Conservation (phyloP, 2,329 filamentous ascomycete genomes). For the Colletotrichum liriopes region DNA sequence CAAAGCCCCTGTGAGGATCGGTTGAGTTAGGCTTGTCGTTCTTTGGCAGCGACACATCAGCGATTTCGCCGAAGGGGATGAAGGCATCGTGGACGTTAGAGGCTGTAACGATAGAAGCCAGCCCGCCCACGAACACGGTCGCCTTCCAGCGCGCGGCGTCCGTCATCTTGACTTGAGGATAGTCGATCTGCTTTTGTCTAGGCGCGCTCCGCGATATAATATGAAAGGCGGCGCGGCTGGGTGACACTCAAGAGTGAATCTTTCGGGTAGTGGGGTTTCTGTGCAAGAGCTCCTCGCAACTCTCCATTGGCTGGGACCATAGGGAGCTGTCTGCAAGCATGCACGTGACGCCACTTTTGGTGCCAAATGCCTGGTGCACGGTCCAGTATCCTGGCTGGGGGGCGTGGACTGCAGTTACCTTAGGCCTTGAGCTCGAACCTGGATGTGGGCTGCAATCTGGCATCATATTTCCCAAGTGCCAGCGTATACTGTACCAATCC, state of each 20-base stretch:
- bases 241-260: constrained; percentile 27
- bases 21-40: constrained; percentile 84
- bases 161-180: constrained; percentile 71
- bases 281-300: constrained; percentile 25
- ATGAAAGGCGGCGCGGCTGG: background rate
- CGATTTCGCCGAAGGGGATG: constrained; percentile 96
- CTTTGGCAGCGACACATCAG: constrained; percentile 91
- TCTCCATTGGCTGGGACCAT: constrained; percentile 31
- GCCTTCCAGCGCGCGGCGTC: constrained; percentile 88
- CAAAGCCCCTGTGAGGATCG: constrained; percentile 91
- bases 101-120: constrained; percentile 83
- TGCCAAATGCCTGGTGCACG: constrained; percentile 29
- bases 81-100: constrained; percentile 90
- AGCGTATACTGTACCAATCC: constrained; percentile 33
- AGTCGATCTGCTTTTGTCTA: background rate
- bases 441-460: constrained; percentile 45
- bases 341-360: constrained; percentile 37
- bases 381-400: constrained; percentile 21
- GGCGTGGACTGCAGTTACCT: constrained; percentile 14
- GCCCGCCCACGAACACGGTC: constrained; percentile 92
- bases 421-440: constrained; percentile 37
- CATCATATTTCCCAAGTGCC: constrained; percentile 43
- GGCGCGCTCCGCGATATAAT: background rate
- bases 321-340: constrained; percentile 18
- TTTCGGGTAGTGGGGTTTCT: constrained; percentile 36